These are phyloP conservation scores for Canavalia gladiata DNA, from an alignment of 306 rosid genomes.

Conservation along the genomic window DNA sequence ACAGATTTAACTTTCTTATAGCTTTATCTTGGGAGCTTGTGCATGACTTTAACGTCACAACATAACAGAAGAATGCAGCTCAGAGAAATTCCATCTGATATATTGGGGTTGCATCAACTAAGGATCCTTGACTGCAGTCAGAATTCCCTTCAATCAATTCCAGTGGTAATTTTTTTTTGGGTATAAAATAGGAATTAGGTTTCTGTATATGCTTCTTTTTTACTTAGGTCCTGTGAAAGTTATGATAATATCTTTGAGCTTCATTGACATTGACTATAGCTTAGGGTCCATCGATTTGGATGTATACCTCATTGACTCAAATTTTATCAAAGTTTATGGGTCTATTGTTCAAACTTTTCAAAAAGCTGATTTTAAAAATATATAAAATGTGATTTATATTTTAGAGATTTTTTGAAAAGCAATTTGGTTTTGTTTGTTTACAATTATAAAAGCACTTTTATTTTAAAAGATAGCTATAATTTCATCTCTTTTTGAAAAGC, in stretches of 20 bases:
- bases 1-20: neutral
- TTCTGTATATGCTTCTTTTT: constrained; percentile 11
- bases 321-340: neutral
- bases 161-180: constrained; percentile 66
- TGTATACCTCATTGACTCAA: constrained; percentile 30
- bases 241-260: constrained; percentile 30
- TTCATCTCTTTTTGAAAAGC: too few relatives aligned
- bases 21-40: constrained; percentile 25
- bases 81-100: constrained; percentile 72
- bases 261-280: constrained; percentile 15
- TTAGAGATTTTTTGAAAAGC: too few relatives aligned
- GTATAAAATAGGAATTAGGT: constrained; percentile 35
- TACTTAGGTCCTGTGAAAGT: constrained; percentile 36
- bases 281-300: constrained; percentile 29
- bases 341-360: too few relatives aligned
- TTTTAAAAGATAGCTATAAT: too few relatives aligned
- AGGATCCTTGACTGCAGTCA: constrained; percentile 85
- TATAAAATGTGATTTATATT: too few relatives aligned
- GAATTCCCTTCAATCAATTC: constrained; percentile 82
- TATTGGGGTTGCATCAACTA: constrained; percentile 71
- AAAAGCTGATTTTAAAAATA: too few relatives aligned
- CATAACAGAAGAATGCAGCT: constrained; percentile 78
- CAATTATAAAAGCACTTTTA: too few relatives aligned
- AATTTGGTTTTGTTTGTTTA: too few relatives aligned
- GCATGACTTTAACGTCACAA: constrained; percentile 47